Evolutionary conservation across 176 grass and related monocot species (phyloP).

Genomic region (Carex parvula): DNA sequence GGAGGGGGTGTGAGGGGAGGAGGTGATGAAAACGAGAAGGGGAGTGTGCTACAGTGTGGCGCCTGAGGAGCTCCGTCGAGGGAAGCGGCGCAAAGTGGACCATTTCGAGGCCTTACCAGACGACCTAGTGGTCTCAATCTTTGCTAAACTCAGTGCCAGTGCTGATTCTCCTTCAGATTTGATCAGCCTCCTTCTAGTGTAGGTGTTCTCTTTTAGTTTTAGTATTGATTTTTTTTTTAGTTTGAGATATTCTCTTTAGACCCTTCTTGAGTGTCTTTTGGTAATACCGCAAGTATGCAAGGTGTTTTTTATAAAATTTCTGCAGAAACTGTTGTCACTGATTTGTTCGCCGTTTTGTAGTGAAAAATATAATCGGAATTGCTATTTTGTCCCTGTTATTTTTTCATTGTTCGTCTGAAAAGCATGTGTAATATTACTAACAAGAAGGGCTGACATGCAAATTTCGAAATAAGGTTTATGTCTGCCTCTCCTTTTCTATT

Average conservation of each 20-base stretch:
- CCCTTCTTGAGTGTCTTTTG: not conserved
- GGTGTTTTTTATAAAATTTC: not conserved
- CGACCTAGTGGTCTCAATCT: constrained; percentile 38
- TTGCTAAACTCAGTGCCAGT: constrained; percentile 30
- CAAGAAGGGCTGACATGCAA: not conserved
- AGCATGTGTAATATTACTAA: not conserved
- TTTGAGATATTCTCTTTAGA: not conserved
- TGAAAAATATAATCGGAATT: not conserved
- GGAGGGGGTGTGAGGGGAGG: not conserved
- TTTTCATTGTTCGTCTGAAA: not conserved
- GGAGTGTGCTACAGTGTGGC: constrained; percentile 1
- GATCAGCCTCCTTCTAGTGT: constrained; percentile 30
- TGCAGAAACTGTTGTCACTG: not conserved
- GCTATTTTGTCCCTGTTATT: not conserved
- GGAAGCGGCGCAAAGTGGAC: constrained; percentile 3
- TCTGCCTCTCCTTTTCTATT: not conserved
- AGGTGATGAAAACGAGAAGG: constrained; percentile 24
- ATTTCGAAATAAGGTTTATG: not conserved
- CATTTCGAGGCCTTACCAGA: constrained; percentile 35
- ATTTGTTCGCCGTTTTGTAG: too few species aligned
- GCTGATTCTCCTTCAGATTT: constrained; percentile 32
- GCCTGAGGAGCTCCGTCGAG: not conserved
- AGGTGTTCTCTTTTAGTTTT: not conserved
- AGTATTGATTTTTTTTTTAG: not conserved
- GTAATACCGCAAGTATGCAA: not conserved